Base-by-base conservation (phyloP, 2,329 filamentous ascomycete genomes). In the Dothideomycetes sp. region DNA sequence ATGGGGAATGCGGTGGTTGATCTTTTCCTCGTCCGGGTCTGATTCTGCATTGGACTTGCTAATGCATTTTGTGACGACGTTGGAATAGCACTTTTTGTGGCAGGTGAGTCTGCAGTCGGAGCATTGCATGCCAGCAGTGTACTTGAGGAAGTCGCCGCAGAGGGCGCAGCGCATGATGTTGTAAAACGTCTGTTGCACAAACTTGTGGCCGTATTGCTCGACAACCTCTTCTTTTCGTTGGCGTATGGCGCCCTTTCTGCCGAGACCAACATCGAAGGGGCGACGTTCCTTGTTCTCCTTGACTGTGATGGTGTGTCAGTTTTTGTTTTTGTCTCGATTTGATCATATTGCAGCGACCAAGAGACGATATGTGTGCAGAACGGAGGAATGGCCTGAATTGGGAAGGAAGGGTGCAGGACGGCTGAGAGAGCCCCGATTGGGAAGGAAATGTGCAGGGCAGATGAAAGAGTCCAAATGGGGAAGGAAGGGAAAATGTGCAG, bases 121-220 rank as follows among this genome's bases (percentile, higher is more conserved):
- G 63, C 91, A 98, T 66, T 98, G 91, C 89, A 98, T 98, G 46
- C 91, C 91, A 16, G 91, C 85, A 36, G 89, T 93, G 60, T 96
- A 96, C 59, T 96, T 98, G 65, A 98, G 81, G 57, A 98, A 96
- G 51, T 98, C 91, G 44, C 88, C 91, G 59, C 91, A 98, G 27
- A 96, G 78, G 11, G 91, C 91, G 64, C 91, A 98, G 46, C 91
- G 89, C 91, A 98, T 98, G 57, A 98, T 95, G 72, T 96, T 98
- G 79, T 96, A 98, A 64, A 98, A 98, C 61, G 95, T 91, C 60
- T 95, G 88, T 56, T 91, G 84, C 41, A 96, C 81, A 57, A 98
- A 98, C 66, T 96, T 98, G 79, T 98, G 91, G 36, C 91, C 91
- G 59, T 94, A 95, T 71, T 95, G 94, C 66, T 98, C 91, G 65